Evolutionary conservation across 2,329 filamentous ascomycete genomes (phyloP), one percentile per base, ranked within the genome.

Genomic region (Monosporascus sp.): DNA sequence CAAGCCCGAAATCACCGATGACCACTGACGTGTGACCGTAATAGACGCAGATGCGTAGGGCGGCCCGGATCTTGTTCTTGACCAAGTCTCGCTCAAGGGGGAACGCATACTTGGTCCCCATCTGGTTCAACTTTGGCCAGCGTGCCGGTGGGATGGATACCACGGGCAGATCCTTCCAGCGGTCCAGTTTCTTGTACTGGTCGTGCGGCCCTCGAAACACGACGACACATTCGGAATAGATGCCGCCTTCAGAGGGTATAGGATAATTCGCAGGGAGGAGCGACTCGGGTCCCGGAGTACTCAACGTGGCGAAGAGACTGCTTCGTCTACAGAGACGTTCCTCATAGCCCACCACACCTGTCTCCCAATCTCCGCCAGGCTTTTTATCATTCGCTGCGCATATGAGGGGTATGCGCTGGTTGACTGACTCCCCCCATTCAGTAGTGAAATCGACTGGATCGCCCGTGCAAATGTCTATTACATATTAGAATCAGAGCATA

Each of bases 321-420:
- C 86, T 90, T 61, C 88, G 78, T 56, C 88, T 80, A 64, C 87
- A 89, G 38, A 92, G 79, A 59, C 86, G 86, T 69, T 91, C 88
- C 72, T 88, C 85, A 50, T 84, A 84, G 34, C 83, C 83, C 60
- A 81, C 67, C 14, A 72, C 76, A 56, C 77, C 78, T 7, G 80
- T 87, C 62, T 91, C 87, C 88, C 88, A 92, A 66, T 91, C 87
- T n/a, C 88, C 88, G 9, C 88, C 88, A 0, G 88, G 80, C 38
- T 86, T 78, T 65, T 86, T 88, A 67, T 91, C 88, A 70, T 91
- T 90, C 48, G 88, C 88, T 52, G 84, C 81, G 60, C 87, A 90
- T 57, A 90, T 82, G 54, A 90, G 85, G 0, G 86, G 84, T 52
- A 89, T 79, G 3, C 73, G 69, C 38, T 73, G 63, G 49, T 70